Evolutionary conservation across 2,329 filamentous ascomycete genomes (phyloP).

Genomic region (Alternaria longipes): DNA sequence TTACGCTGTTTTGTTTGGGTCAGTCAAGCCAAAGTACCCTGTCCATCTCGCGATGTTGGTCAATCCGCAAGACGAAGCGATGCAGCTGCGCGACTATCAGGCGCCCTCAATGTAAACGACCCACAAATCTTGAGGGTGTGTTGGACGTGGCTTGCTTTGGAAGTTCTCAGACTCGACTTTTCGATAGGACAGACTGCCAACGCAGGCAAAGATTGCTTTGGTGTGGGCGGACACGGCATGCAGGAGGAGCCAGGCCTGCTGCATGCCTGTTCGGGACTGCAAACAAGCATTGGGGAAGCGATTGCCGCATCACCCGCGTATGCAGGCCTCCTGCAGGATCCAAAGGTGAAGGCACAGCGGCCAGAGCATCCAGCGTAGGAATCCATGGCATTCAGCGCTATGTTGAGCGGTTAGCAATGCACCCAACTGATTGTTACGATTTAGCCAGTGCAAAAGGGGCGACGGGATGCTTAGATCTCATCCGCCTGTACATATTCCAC

Average conservation of each 20-base stretch:
- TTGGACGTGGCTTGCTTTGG: conserved; percentile 2
- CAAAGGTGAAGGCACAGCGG: conserved; percentile 5
- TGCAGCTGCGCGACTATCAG: not conserved
- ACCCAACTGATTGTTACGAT: conserved; percentile 11
- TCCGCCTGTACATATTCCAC: not conserved
- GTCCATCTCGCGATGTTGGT: conserved; percentile 10
- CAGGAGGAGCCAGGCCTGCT: conserved; percentile 14
- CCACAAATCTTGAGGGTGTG: not conserved
- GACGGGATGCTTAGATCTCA: not conserved
- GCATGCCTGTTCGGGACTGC: conserved; percentile 4
- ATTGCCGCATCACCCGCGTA: conserved; percentile 13
- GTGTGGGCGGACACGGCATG: conserved; percentile 4
- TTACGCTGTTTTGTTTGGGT: not conserved
- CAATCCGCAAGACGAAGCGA: not conserved
- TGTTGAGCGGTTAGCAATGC: conserved; percentile 5
- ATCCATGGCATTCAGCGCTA: not conserved
- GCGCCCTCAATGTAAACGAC: conserved; percentile 3
- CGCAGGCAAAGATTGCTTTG: conserved; percentile 10
- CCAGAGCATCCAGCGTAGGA: conserved; percentile 7
- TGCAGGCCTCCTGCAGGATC: not conserved
- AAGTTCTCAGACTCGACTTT: conserved; percentile 8
- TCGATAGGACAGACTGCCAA: conserved; percentile 4
- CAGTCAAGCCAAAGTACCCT: not conserved
- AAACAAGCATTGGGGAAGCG: conserved; percentile 18
- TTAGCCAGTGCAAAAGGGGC: conserved; percentile 7